A percentile compares a stretch with the other conserved stretches of the same genome.
Conservation (phyloP, 2,329 filamentous ascomycete species). For the Bipolaris victoriae region DNA sequence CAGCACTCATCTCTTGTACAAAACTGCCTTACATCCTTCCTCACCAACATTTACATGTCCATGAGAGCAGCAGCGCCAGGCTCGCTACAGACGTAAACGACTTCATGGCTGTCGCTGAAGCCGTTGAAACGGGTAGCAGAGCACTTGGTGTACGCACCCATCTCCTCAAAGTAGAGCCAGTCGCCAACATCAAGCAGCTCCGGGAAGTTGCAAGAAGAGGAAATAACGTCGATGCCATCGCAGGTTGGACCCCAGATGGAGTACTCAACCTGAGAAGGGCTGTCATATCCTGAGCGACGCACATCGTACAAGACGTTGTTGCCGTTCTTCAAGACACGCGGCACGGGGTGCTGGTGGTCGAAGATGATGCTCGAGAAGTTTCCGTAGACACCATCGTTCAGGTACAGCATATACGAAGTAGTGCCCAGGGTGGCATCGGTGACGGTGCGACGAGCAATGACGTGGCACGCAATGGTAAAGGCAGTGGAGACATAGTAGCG, state of each 20-base stretch:
- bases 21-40: not conserved
- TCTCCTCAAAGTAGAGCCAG: conserved; percentile 98
- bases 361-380: conserved; percentile 99
- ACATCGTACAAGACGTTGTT: conserved; percentile 62
- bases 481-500: conserved; percentile 94
- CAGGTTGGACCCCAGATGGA: conserved; percentile 98
- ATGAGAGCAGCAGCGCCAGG: conserved; percentile 80
- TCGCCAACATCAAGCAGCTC: conserved; percentile 87
- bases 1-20: not conserved
- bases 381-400: conserved; percentile 97
- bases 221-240: conserved; percentile 95
- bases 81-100: conserved; percentile 95
- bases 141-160: conserved; percentile 99
- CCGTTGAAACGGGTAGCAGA: conserved; percentile 98
- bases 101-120: conserved; percentile 89
- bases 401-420: conserved; percentile 91
- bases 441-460: conserved; percentile 93
- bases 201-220: conserved; percentile 76
- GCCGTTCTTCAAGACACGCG: conserved; percentile 75
- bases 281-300: conserved; percentile 51
- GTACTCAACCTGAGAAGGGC: conserved; percentile 71
- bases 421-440: conserved; percentile 69
- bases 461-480: conserved; percentile 92
- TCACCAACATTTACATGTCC: conserved; percentile 26
- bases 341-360: conserved; percentile 90